Base-by-base conservation (phyloP, 306 rosid species). In the Calophaca sinica region DNA sequence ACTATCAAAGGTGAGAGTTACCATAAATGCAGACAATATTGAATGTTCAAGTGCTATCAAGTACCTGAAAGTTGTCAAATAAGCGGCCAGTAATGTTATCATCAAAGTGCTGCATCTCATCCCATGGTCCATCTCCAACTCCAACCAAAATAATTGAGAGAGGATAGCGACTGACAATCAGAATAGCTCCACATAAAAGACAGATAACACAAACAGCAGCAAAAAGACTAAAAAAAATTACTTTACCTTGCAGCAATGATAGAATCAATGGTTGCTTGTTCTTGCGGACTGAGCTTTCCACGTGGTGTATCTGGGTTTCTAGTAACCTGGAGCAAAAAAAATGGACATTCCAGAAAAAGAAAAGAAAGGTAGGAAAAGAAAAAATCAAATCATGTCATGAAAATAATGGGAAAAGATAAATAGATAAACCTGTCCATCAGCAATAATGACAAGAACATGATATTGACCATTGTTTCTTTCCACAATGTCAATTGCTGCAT, bases 51-150 rank as follows among this genome's bases (percentile, higher is more conserved):
- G 48, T 1, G 45, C 54, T 44, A 53, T 62, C 45, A 70, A 62
- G 32, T 79, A 94, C 99, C 97, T 92, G 99, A 81, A 94, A 92
- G 80, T 94, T 94, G 88, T 94, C 97, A 79, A 94, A 92, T 71
- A 85, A 29, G 51, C 97, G 98, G 29, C 76, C 93, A 36, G 93
- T 84, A 78, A 94, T 88, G 86, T 82, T 88, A 77, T 94, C 99
- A 48, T 94, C 99, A 55, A 94, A 94, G 38, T 85, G 76, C 77
- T 84, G 72, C 97, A 92, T 90, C 64, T 92, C 90, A 71, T 94
- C 96, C 99, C 99, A 94, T 2, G 99, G 99, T 59, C 99, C 99
- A 77, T 94, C 99, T 64, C 99, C 99, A 67, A 94, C 96, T 65
- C 99, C 99, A 70, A 92, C 86, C 93, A 94, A 85, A 82, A 94